Evolutionary conservation across 495 filamentous ascomycete species (phyloP).

Genomic region (Penicillium maclennaniae): DNA sequence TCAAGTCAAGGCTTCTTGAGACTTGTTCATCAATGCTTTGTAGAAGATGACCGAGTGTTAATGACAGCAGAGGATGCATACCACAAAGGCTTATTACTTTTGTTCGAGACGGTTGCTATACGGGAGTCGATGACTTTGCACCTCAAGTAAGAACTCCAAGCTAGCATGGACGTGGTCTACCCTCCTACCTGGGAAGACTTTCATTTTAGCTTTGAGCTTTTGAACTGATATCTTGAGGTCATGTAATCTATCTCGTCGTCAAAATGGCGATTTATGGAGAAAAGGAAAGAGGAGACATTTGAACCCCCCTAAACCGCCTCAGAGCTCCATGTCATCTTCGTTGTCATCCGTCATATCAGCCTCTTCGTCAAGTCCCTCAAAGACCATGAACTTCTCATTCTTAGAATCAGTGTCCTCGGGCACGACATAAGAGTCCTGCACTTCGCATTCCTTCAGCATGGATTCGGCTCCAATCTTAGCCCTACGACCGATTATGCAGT

Average conservation of each 20-base stretch:
- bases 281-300: not conserved
- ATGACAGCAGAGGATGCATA: not conserved
- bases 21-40: not conserved
- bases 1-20: too few relatives aligned
- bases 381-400: slow-evolving; percentile 81
- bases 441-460: slow-evolving; percentile 78
- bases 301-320: not conserved
- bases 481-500: slow-evolving; percentile 75
- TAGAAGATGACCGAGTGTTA: not conserved
- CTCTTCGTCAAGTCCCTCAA: slow-evolving; percentile 58
- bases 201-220: not conserved
- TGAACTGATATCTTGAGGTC: not conserved
- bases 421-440: slow-evolving; percentile 82
- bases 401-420: slow-evolving; percentile 78
- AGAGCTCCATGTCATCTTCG: slow-evolving; percentile 21
- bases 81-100: not conserved
- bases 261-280: slow-evolving; percentile 7
- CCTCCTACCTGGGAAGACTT: too few relatives aligned
- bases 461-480: slow-evolving; percentile 72
- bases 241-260: slow-evolving; percentile 16
- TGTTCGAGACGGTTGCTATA: not conserved
- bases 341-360: slow-evolving; percentile 34
- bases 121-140: not conserved
- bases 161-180: too few relatives aligned
- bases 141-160: too few relatives aligned